Evolutionary conservation across 768 basidiomycete species (phyloP).

Genomic region (Podaxis pistillaris): DNA sequence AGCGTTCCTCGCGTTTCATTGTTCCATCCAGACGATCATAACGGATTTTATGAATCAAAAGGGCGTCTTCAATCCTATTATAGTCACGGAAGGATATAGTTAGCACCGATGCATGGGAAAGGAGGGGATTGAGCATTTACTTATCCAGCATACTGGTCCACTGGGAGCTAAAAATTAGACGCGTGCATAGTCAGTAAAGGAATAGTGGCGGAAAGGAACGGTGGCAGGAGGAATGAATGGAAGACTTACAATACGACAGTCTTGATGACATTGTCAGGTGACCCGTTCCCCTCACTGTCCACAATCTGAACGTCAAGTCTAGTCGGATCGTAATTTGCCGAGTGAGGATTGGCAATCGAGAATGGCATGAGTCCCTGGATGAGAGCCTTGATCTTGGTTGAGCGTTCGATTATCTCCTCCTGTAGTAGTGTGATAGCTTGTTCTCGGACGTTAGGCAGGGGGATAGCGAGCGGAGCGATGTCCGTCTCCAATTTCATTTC

Average conservation of each 20-base stretch:
- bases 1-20: conserved; percentile 96
- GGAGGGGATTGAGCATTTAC: conserved; percentile 36
- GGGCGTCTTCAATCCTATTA: conserved; percentile 80
- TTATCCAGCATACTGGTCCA: conserved; percentile 96
- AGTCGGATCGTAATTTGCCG: conserved; percentile 77
- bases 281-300: conserved; percentile 66
- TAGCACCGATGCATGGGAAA: conserved; percentile 7
- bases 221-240: background rate
- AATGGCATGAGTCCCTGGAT: conserved; percentile 77
- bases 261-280: conserved; percentile 76
- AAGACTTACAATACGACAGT: conserved; percentile 89
- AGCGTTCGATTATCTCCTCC: conserved; percentile 61
- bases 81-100: conserved; percentile 9
- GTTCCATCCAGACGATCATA: conserved; percentile 95
- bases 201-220: conserved; percentile 17
- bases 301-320: conserved; percentile 66
- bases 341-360: conserved; percentile 83
- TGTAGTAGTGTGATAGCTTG: conserved; percentile 4
- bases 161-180: conserved; percentile 61
- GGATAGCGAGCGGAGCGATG: background rate
- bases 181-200: conserved; percentile 17
- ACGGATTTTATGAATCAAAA: conserved; percentile 77
- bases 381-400: conserved; percentile 87
- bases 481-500: conserved; percentile 10
- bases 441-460: conserved; percentile 2